phyloP scores from a whole-genome alignment of 148 eudicot genomes.

The Nepenthes gracilis region DNA sequence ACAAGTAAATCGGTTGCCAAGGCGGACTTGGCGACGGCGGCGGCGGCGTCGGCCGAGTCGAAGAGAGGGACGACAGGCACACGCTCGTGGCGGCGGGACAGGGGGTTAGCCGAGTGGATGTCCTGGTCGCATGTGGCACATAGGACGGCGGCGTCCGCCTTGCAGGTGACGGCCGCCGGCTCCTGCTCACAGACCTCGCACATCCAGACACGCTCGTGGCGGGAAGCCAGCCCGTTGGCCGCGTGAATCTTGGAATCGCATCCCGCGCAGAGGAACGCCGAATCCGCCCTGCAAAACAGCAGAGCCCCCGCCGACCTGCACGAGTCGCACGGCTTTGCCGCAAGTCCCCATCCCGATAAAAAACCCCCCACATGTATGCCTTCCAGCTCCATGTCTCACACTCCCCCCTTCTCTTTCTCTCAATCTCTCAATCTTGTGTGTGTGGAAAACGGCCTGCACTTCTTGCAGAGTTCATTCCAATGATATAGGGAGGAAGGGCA shows the following conservation, averaged over 20 bases:
- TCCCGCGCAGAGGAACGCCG: constrained; percentile 49
- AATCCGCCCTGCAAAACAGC: constrained; percentile 51
- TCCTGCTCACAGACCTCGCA: constrained; percentile 85
- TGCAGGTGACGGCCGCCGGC: constrained; percentile 63
- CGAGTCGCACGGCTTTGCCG: constrained; percentile 34
- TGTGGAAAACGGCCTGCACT: too few relatives aligned
- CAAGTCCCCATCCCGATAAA: too few relatives aligned
- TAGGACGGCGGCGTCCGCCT: constrained; percentile 71
- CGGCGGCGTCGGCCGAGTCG: constrained; percentile 24
- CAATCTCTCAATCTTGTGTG: too few relatives aligned
- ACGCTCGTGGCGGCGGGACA: constrained; percentile 70
- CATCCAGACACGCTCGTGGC: constrained; percentile 68
- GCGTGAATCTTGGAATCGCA: constrained; percentile 59
- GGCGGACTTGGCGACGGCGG: constrained; percentile 4
- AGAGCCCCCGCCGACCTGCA: constrained; percentile 43
- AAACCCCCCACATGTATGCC: too few relatives aligned
- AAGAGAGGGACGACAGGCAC: constrained; percentile 50
- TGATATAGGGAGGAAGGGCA: too few relatives aligned
- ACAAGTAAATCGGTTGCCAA: constrained; percentile 9
- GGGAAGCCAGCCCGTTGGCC: constrained; percentile 21
- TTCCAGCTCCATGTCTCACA: too few relatives aligned
- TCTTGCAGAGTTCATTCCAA: too few relatives aligned
- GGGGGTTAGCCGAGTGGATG: constrained; percentile 71
- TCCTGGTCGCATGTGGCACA: constrained; percentile 69
- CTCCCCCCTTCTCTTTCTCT: too few relatives aligned